These are phyloP conservation scores for Hypericum perforatum DNA, from an alignment of 345 rosid genomes.

Conservation along the genomic window DNA sequence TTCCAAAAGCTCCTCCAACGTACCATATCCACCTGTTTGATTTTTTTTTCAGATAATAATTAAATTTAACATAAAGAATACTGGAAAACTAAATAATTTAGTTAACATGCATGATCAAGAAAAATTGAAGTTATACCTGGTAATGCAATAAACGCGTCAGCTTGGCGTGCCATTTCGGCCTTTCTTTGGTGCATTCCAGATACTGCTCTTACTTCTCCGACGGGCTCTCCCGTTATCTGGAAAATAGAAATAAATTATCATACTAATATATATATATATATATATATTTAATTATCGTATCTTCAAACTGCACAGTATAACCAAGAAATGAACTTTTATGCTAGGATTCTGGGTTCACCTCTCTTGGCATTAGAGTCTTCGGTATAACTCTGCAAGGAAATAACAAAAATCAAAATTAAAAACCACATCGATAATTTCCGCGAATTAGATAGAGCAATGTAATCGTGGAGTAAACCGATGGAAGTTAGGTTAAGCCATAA, in stretches of 20 bases:
- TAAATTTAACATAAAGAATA: neutral
- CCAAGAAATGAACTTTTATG: neutral
- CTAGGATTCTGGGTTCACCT: slow-evolving; percentile 9
- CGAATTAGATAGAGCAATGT: no score
- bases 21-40: slow-evolving; percentile 62
- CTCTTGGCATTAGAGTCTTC: slow-evolving; percentile 25
- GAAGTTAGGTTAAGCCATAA: no score
- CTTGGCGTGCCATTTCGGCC: slow-evolving; percentile 94
- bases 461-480: no score
- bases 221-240: slow-evolving; percentile 72
- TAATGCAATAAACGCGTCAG: slow-evolving; percentile 89
- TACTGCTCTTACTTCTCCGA: slow-evolving; percentile 87
- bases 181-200: slow-evolving; percentile 93
- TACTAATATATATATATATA: no score
- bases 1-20: slow-evolving; percentile 62
- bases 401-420: neutral
- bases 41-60: slow-evolving; percentile 1
- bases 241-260: slow-evolving; percentile 6
- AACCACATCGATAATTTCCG: neutral
- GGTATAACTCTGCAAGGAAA: slow-evolving; percentile 21
- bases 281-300: no score
- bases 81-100: no score
- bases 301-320: neutral
- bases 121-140: slow-evolving; percentile 40
- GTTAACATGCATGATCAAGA: neutral